phyloP scores from a whole-genome alignment of 495 filamentous ascomycete genomes.

The Gamarada debralockiae region DNA sequence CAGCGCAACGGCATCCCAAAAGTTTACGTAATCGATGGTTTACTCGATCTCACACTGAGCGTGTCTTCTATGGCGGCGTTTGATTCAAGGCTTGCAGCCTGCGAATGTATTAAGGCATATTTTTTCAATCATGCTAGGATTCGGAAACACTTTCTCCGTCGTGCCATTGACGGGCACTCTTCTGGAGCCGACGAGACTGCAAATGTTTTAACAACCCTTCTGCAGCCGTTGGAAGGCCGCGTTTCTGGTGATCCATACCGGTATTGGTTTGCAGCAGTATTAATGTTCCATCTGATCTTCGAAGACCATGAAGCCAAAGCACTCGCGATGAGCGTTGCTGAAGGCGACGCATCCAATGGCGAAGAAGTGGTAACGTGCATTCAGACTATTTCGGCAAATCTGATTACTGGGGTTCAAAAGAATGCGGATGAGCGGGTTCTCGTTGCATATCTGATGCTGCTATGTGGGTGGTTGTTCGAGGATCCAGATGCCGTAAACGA shows the following conservation, averaged over 20 bases:
- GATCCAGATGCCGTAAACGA: conserved; percentile 90
- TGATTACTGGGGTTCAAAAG: conserved; percentile 70
- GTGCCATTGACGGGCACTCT: conserved; percentile 84
- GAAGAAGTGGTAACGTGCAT: conserved; percentile 96
- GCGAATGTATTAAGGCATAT: conserved; percentile 89
- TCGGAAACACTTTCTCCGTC: conserved; percentile 74
- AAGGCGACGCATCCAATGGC: conserved; percentile 84
- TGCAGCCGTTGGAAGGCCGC: conserved; percentile 54
- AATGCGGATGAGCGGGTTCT: conserved; percentile 77
- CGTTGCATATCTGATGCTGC: conserved; percentile 85
- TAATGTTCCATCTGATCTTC: conserved; percentile 84
- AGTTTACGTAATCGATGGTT: conserved; percentile 88
- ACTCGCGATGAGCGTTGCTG: conserved; percentile 74
- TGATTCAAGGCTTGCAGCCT: conserved; percentile 78
- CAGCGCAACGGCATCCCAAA: conserved; percentile 50
- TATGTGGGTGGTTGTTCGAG: conserved; percentile 92
- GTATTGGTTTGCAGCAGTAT: conserved; percentile 85
- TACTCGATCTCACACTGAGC: conserved; percentile 82
- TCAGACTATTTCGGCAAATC: conserved; percentile 76
- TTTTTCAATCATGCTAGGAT: conserved; percentile 76
- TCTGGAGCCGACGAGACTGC: conserved; percentile 78
- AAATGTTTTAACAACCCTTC: conserved; percentile 83
- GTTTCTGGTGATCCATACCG: conserved; percentile 76
- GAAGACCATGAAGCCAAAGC: conserved; percentile 78
- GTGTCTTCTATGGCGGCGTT: conserved; percentile 62